Base-by-base conservation (phyloP, 2,329 filamentous ascomycete genomes). In the Trichoderma arundinaceum region DNA sequence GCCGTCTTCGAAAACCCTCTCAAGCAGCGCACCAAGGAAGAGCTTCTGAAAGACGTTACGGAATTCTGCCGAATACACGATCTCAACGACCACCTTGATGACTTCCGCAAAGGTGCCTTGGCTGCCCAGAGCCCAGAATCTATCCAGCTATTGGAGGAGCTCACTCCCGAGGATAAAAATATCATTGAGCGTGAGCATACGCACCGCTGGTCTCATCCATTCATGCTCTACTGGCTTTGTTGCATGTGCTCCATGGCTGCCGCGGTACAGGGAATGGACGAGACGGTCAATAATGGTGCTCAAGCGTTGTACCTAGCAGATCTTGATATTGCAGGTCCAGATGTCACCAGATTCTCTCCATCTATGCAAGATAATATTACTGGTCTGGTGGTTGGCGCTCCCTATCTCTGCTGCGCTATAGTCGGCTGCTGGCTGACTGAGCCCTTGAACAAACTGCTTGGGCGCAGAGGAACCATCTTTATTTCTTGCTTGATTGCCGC, bases 291-390 rank as follows among this genome's bases (percentile, higher is more conserved):
- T 67, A 88, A 88, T 69, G 86, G 86, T 22, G 87, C 87, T 74
- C 87, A 90, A 69, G 80, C 87, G 33, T 77, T 73, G 28, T 78
- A 78, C 59, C 51, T 90, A 0, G 87, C 89, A 70, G 88, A 88
- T 69, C 88, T 88, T 84, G 86, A 89, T 71, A 85, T 89, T 73
- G 87, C 86, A 0, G 87, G 88, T 2, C 86, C 88, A 54, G 88
- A 88, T 66, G 87, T 87, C 43, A 87, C 86, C 3, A 87, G 89
- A 68, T 80, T 87, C 44, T 77, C 73, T 10, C 76, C 77, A 49
- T 77, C 75, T 9, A 8, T 59, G 0, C 74, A 75, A 6, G 77
- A 78, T 13, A 15, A 68, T 0, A 74, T 77, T 66, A 53, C 77
- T 19, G 73, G 74, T 0, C 53, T 70, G 19, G 44, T 70, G 33